A percentile compares a stretch with the other conserved stretches of the same genome.
Conservation (phyloP, 2,329 filamentous ascomycete species). For the Teratosphaeriaceae sp. region DNA sequence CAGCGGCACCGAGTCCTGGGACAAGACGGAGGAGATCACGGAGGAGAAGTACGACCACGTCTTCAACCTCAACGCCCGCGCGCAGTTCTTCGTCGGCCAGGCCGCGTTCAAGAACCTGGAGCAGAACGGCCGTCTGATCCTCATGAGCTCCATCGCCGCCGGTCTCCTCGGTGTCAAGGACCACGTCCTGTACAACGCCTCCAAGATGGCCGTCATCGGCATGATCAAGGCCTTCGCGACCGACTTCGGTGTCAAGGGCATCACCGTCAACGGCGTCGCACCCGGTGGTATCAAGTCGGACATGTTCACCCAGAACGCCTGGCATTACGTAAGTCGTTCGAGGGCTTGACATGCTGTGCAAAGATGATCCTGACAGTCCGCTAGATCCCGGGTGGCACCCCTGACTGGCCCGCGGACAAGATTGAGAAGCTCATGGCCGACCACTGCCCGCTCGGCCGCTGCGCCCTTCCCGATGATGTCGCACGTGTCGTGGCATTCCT, state of each 20-base stretch:
- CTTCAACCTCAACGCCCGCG: slow-evolving; percentile 60
- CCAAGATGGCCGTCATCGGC: slow-evolving; percentile 66
- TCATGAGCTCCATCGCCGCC: slow-evolving; percentile 66
- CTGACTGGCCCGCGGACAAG: slow-evolving; percentile 43
- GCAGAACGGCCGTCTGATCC: slow-evolving; percentile 63
- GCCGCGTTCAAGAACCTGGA: slow-evolving; percentile 65
- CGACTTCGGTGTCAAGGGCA: slow-evolving; percentile 60
- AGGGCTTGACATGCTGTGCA: too few species aligned
- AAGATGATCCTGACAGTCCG: slow-evolving; percentile 1
- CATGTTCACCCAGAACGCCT: slow-evolving; percentile 54
- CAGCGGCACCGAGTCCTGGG: slow-evolving; percentile 59
- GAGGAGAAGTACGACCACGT: slow-evolving; percentile 66
- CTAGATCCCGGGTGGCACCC: slow-evolving; percentile 39
- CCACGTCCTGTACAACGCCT: slow-evolving; percentile 65
- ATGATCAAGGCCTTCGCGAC: slow-evolving; percentile 66
- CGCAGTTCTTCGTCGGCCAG: slow-evolving; percentile 72
- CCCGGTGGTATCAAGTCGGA: slow-evolving; percentile 68
- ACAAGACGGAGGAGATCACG: slow-evolving; percentile 59
- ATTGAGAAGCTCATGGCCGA: slow-evolving; percentile 45
- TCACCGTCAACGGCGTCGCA: slow-evolving; percentile 67
- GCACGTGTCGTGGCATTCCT: slow-evolving; percentile 35
- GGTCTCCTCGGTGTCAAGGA: slow-evolving; percentile 61
- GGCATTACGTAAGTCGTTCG: neutral
- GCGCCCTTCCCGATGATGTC: slow-evolving; percentile 41
- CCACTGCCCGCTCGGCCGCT: slow-evolving; percentile 45